phyloP scores from a whole-genome alignment of 371 early-diverging fungal genomes.

The Capillidium heterosporum region DNA sequence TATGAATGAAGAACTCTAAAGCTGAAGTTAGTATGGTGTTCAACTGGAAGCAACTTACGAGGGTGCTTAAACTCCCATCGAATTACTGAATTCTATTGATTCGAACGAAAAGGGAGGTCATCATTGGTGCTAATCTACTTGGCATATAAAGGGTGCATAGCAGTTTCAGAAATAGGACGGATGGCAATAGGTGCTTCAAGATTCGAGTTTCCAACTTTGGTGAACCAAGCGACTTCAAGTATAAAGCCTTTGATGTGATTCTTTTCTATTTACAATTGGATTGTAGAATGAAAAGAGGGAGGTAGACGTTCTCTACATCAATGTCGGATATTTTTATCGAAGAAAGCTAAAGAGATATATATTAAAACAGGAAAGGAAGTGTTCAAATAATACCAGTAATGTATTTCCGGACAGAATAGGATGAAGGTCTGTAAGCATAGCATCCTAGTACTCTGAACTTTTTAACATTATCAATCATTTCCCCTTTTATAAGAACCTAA shows the following conservation, averaged over 20 bases:
- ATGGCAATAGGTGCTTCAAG: slow-evolving; percentile 97
- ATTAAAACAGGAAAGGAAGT: not conserved
- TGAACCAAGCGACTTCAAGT: slow-evolving; percentile 99
- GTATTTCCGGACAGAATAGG: slow-evolving; percentile 96
- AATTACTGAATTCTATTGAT: slow-evolving; percentile 99
- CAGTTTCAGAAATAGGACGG: slow-evolving; percentile 99
- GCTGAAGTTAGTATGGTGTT: slow-evolving; percentile 4
- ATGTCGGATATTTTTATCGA: slow-evolving; percentile 77
- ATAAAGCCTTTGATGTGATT: slow-evolving; percentile 99
- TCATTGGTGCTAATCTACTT: slow-evolving; percentile 98
- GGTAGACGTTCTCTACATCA: slow-evolving; percentile 96
- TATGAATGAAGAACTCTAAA: slow-evolving; percentile 93
- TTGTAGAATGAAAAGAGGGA: slow-evolving; percentile 98
- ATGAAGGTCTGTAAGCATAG: slow-evolving; percentile 95
- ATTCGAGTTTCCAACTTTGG: slow-evolving; percentile 86
- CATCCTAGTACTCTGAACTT: slow-evolving; percentile 93
- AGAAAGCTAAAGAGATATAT: slow-evolving; percentile 38
- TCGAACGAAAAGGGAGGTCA: slow-evolving; percentile 95
- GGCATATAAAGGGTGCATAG: slow-evolving; percentile 99
- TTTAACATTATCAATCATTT: slow-evolving; percentile 99
- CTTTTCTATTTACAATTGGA: slow-evolving; percentile 86
- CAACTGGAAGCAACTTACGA: slow-evolving; percentile 33
- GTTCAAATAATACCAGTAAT: slow-evolving; percentile 48
- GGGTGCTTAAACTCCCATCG: slow-evolving; percentile 99
- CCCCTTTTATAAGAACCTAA: slow-evolving; percentile 74